Percentiles rank a stretch among this genome's conserved stretches.
These are phyloP conservation scores for Corchorus olitorius DNA, from an alignment of 345 rosid species.

Conservation along the genomic window DNA sequence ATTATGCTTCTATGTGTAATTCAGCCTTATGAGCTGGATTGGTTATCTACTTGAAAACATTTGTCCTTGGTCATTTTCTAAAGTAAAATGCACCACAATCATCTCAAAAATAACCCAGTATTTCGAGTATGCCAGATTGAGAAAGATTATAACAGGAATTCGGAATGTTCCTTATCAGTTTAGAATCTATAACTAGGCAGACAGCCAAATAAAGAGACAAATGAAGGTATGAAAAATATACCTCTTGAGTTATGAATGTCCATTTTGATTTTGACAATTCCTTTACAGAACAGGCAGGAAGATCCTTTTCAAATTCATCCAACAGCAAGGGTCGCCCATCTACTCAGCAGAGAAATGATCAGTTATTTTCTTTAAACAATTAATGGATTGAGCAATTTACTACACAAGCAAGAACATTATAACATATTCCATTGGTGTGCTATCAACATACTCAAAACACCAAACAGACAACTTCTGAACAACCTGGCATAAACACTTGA, in stretches of 20 bases:
- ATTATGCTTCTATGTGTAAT: neutral
- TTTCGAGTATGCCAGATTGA: neutral
- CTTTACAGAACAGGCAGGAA: constrained; percentile 66
- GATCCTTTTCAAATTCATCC: constrained; percentile 65
- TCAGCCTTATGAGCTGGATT: neutral
- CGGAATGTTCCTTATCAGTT: neutral
- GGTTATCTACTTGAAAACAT: neutral
- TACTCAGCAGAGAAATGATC: constrained; percentile 12
- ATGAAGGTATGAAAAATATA: constrained; percentile 9
- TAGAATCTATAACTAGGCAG: too few relatives aligned
- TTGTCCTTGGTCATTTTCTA: neutral
- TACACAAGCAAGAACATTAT: constrained; percentile 2
- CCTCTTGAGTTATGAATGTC: constrained; percentile 93
- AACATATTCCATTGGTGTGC: neutral
- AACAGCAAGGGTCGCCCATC: constrained; percentile 65
- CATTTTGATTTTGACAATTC: constrained; percentile 66
- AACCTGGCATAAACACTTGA: neutral
- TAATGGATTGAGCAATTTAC: neutral
- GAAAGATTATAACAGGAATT: neutral
- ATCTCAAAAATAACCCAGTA: neutral
- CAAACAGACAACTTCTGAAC: neutral
- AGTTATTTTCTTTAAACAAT: neutral
- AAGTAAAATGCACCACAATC: neutral
- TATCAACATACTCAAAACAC: neutral
- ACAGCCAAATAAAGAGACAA: neutral